Percentiles rank a stretch among this genome's conserved stretches.
These are phyloP conservation scores for Aegilops umbellulata DNA, from an alignment of 176 grass and related monocot species.

Conservation along the genomic window DNA sequence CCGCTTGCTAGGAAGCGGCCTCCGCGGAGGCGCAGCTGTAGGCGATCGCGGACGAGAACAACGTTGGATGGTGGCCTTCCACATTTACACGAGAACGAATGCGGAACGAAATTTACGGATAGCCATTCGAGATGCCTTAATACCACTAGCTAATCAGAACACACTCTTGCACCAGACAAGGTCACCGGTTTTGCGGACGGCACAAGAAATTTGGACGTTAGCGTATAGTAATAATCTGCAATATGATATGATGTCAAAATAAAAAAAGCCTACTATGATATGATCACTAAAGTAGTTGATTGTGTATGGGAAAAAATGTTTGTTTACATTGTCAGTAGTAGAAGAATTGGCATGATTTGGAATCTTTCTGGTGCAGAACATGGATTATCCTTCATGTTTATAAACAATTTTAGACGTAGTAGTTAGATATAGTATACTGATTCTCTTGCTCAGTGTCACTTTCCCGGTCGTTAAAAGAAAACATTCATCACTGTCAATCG, in stretches of 20 bases:
- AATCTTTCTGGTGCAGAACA: conserved; percentile 37
- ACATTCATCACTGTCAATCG: conserved; percentile 21
- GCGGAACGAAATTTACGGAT: too few relatives aligned
- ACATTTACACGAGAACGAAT: too few relatives aligned
- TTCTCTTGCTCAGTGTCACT: conserved; percentile 36
- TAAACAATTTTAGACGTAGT: conserved; percentile 3
- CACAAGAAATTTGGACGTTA: not conserved
- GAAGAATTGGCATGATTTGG: not conserved
- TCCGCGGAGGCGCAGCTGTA: too few relatives aligned
- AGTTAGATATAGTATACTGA: conserved; percentile 20
- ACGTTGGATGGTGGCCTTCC: too few relatives aligned
- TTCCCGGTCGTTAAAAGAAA: conserved; percentile 34
- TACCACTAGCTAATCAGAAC: not conserved
- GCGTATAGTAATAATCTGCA: too few relatives aligned
- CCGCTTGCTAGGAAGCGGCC: too few relatives aligned
- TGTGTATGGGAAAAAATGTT: not conserved
- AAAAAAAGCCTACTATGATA: not conserved
- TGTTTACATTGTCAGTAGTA: not conserved
- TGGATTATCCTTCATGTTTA: conserved; percentile 21
- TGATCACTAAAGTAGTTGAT: not conserved
- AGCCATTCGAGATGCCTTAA: not conserved
- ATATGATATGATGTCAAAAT: too few relatives aligned
- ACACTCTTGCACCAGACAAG: not conserved
- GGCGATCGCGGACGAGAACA: too few relatives aligned
- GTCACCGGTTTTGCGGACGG: not conserved